These are phyloP conservation scores for Neurospora cerealis DNA, from an alignment of 495 filamentous ascomycete species.

Conservation along the genomic window DNA sequence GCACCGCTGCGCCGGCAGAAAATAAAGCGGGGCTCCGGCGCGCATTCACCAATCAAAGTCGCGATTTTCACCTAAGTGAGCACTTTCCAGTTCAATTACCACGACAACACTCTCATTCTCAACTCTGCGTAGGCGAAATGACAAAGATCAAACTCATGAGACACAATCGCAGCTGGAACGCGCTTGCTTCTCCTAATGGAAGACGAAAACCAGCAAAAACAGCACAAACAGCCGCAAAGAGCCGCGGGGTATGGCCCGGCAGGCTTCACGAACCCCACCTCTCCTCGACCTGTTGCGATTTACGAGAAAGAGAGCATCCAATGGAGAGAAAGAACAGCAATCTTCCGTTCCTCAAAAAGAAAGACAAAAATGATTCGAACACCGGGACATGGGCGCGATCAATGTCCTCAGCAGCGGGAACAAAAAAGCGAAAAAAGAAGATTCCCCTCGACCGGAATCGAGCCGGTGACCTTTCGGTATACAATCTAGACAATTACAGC, in stretches of 20 bases:
- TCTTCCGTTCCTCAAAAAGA: neutral
- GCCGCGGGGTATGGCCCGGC: neutral
- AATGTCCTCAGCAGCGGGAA: neutral
- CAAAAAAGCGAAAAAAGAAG: neutral
- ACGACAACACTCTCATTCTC: neutral
- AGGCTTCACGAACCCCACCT: neutral
- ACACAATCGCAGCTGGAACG: neutral
- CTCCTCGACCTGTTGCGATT: neutral
- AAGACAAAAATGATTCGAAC: neutral
- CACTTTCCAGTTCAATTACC: neutral
- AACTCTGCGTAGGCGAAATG: neutral
- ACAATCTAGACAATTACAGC: too few species aligned
- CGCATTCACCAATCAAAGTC: neutral
- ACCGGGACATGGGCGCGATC: neutral
- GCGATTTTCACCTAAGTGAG: constrained; percentile 4
- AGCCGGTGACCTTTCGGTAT: neutral
- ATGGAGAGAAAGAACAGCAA: neutral
- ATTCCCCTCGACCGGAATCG: neutral
- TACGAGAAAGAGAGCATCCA: neutral
- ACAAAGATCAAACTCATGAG: neutral
- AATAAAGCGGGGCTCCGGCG: neutral
- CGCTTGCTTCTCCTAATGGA: neutral
- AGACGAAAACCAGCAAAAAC: neutral
- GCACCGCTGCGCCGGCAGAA: neutral
- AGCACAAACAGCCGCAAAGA: neutral